phyloP scores from a whole-genome alignment of 2,329 filamentous ascomycete species.

The Hirsutella rhossiliensis region DNA sequence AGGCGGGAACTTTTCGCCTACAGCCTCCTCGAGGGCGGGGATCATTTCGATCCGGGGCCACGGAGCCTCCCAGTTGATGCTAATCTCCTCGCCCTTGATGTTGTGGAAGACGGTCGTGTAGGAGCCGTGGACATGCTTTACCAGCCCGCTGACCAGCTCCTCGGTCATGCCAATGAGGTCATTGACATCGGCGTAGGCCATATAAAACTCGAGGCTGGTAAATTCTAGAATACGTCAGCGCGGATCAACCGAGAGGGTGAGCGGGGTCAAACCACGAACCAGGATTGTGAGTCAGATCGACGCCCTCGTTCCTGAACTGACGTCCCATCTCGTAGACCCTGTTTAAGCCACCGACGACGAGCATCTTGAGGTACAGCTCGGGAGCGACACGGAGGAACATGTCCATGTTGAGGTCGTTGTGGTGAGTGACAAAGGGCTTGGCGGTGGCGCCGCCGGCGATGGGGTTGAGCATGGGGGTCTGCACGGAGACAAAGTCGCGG shows the following conservation, averaged over 20 bases:
- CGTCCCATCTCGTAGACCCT: slow-evolving; percentile 92
- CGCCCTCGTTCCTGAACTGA: slow-evolving; percentile 86
- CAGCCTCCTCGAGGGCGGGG: slow-evolving; percentile 65
- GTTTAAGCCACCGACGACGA: slow-evolving; percentile 86
- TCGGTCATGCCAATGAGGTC: slow-evolving; percentile 76
- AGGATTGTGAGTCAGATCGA: slow-evolving; percentile 69
- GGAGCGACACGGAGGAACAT: slow-evolving; percentile 93
- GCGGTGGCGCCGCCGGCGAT: slow-evolving; percentile 94
- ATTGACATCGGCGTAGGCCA: slow-evolving; percentile 84
- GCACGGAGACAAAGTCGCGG: slow-evolving; percentile 82
- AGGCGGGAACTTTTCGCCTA: slow-evolving; percentile 87
- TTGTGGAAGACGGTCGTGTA: slow-evolving; percentile 81
- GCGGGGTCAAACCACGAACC: slow-evolving; percentile 9
- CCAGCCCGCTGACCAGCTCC: slow-evolving; percentile 79
- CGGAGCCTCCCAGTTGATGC: slow-evolving; percentile 91
- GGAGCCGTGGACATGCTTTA: slow-evolving; percentile 77
- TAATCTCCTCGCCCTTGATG: slow-evolving; percentile 72
- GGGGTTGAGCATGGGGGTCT: slow-evolving; percentile 95
- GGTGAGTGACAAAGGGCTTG: slow-evolving; percentile 83
- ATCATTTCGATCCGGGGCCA: slow-evolving; percentile 97
- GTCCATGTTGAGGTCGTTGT: slow-evolving; percentile 92
- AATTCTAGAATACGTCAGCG: slow-evolving; percentile 51
- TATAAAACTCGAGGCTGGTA: slow-evolving; percentile 95
- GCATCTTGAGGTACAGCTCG: slow-evolving; percentile 93
- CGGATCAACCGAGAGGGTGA: background rate